Conservation (phyloP, 129 eudicot genomes). For the Centella asiatica region DNA sequence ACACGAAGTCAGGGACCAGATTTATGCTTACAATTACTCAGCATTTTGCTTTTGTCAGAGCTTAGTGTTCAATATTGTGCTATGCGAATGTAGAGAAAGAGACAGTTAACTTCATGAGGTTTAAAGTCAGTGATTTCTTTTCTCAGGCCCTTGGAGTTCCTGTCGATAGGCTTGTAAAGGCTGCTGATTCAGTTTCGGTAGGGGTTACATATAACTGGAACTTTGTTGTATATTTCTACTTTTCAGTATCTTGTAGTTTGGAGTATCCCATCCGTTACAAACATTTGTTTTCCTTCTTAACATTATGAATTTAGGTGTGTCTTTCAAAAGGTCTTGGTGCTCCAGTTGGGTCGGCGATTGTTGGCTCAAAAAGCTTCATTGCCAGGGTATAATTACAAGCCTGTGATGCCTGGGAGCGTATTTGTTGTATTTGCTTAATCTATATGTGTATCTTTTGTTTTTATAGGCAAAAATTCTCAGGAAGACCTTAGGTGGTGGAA, state of each 20-base stretch:
- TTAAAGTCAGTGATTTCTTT: constrained; percentile 2
- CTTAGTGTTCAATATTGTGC: too few relatives aligned
- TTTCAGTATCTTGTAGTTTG: constrained; percentile 5
- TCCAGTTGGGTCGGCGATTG: constrained; percentile 85
- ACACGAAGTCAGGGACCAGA: too few relatives aligned
- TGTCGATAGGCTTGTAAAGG: constrained; percentile 83
- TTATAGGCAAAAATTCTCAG: constrained; percentile 67
- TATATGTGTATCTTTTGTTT: constrained; percentile 1
- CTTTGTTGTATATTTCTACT: not conserved
- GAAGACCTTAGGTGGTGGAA: constrained; percentile 96
- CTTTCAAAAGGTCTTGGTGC: constrained; percentile 97
- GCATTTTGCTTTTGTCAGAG: too few relatives aligned
- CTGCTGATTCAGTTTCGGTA: constrained; percentile 99
- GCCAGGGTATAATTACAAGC: constrained; percentile 42
- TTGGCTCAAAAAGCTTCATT: constrained; percentile 71
- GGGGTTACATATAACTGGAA: not conserved
- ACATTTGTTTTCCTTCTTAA: not conserved
- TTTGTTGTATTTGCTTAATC: not conserved
- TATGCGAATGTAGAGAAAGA: not conserved
- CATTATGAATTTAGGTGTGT: constrained; percentile 49
- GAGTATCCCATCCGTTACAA: not conserved
- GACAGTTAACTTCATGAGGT: not conserved
- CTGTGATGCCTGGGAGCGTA: not conserved
- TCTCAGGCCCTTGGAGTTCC: constrained; percentile 95
- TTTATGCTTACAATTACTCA: too few relatives aligned